These are phyloP conservation scores for Hamigera avellanea DNA, from an alignment of 495 filamentous ascomycete genomes.

Conservation along the genomic window DNA sequence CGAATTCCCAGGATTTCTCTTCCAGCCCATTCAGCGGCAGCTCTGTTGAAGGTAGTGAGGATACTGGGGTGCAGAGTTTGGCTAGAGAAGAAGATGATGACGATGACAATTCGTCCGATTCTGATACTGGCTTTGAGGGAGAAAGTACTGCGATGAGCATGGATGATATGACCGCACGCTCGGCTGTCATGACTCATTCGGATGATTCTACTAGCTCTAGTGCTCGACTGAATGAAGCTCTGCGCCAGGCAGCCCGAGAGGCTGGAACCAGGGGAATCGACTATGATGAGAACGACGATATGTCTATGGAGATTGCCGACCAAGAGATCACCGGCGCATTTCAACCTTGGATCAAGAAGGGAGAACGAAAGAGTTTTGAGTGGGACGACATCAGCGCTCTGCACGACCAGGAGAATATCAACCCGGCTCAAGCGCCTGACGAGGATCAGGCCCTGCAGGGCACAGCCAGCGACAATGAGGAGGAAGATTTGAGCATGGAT, in stretches of 20 bases:
- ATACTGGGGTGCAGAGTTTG: constrained; percentile 30
- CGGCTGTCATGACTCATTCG: constrained; percentile 43
- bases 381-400: constrained; percentile 37
- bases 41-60: constrained; percentile 48
- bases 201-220: constrained; percentile 48
- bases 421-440: constrained; percentile 32
- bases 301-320: constrained; percentile 64
- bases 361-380: constrained; percentile 31
- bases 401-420: constrained; percentile 52
- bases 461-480: constrained; percentile 19
- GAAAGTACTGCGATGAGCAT: constrained; percentile 69
- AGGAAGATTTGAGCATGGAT: constrained; percentile 74
- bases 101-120: constrained; percentile 28
- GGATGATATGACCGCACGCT: constrained; percentile 58
- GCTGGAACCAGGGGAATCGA: constrained; percentile 56
- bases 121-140: constrained; percentile 49
- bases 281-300: constrained; percentile 46
- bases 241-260: constrained; percentile 62
- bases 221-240: constrained; percentile 57
- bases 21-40: constrained; percentile 70
- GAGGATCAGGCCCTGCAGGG: constrained; percentile 8
- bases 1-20: constrained; percentile 45
- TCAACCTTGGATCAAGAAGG: constrained; percentile 53
- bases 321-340: constrained; percentile 71
- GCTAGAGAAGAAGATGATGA: constrained; percentile 45